Percentiles rank a stretch among this genome's conserved stretches.
Evolutionary conservation across 225 moss, liverwort and hornwort species (phyloP).

Genomic region (Physcomitrium patens): DNA sequence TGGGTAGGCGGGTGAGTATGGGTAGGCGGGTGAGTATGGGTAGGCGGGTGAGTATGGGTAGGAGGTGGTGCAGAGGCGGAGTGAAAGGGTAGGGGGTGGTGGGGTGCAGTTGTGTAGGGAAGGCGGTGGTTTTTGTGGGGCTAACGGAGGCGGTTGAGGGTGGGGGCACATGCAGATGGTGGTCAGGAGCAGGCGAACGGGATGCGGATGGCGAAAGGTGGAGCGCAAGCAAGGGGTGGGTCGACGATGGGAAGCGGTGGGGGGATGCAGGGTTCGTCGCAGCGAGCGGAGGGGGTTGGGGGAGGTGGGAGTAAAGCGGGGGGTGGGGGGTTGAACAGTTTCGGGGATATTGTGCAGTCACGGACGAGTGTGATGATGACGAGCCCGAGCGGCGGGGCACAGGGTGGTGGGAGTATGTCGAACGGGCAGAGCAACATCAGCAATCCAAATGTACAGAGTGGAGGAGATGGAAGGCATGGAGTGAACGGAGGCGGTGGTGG

Average conservation of each 20-base stretch:
- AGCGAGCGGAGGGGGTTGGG: conserved; percentile 35
- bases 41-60: conserved; percentile 43
- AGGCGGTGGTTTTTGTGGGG: background rate
- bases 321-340: conserved; percentile 36
- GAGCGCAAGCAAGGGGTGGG: conserved; percentile 36
- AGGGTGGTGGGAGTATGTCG: conserved; percentile 15
- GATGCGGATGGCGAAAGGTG: conserved; percentile 39
- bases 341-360: conserved; percentile 39
- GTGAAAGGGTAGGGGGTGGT: background rate
- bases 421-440: conserved; percentile 33
- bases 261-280: conserved; percentile 37
- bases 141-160: conserved; percentile 3
- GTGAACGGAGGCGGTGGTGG: conserved; percentile 29
- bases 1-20: conserved; percentile 31
- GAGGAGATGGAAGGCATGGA: conserved; percentile 41
- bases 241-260: conserved; percentile 34
- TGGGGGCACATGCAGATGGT: conserved; percentile 32
- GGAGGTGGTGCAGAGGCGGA: too few relatives aligned
- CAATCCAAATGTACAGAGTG: conserved; percentile 47
- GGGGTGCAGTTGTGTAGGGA: background rate
- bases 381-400: conserved; percentile 23
- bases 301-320: conserved; percentile 30
- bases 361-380: conserved; percentile 38
- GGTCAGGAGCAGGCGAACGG: conserved; percentile 52
- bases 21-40: conserved; percentile 25